Evolutionary conservation across 208 protist genomes (phyloP).

Genomic region (Acanthamoeba sp.): DNA sequence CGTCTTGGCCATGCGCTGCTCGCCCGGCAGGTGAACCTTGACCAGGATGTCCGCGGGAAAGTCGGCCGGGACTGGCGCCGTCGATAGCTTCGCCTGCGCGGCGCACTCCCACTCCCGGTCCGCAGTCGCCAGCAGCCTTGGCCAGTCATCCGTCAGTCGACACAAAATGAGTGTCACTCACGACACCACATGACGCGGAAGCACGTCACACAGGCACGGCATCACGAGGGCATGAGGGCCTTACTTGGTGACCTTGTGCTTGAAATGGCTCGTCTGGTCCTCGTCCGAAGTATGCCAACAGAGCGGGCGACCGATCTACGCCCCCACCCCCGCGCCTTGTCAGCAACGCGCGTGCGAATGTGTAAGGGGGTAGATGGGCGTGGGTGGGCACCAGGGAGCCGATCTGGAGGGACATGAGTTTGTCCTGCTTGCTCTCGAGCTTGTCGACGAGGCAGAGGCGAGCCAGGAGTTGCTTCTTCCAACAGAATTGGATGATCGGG

Average conservation of each 20-base stretch:
- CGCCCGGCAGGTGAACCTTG: slow-evolving; percentile 58
- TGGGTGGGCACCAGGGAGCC: slow-evolving; percentile 44
- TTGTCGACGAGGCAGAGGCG: slow-evolving; percentile 59
- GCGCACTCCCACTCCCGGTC: slow-evolving; percentile 48
- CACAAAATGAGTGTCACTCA: too few relatives aligned
- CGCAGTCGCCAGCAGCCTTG: neutral
- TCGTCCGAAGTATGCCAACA: slow-evolving; percentile 65
- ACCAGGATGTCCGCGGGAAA: slow-evolving; percentile 37
- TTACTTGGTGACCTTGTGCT: slow-evolving; percentile 56
- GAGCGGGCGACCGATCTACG: slow-evolving; percentile 58
- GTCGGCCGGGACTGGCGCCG: neutral
- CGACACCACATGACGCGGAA: neutral
- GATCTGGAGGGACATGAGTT: slow-evolving; percentile 64
- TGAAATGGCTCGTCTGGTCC: slow-evolving; percentile 62
- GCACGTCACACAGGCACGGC: neutral
- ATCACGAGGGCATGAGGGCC: neutral
- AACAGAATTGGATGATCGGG: slow-evolving; percentile 67
- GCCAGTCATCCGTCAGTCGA: neutral
- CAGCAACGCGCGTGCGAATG: too few relatives aligned
- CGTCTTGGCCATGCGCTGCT: slow-evolving; percentile 49
- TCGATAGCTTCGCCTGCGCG: slow-evolving; percentile 34
- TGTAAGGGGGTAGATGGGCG: too few relatives aligned
- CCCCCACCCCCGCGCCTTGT: too few relatives aligned
- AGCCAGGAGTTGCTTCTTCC: slow-evolving; percentile 35
- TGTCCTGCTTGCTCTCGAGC: slow-evolving; percentile 68